Evolutionary conservation across 257 asterid genomes (phyloP).

Genomic region (Gynochthodes officinalis): DNA sequence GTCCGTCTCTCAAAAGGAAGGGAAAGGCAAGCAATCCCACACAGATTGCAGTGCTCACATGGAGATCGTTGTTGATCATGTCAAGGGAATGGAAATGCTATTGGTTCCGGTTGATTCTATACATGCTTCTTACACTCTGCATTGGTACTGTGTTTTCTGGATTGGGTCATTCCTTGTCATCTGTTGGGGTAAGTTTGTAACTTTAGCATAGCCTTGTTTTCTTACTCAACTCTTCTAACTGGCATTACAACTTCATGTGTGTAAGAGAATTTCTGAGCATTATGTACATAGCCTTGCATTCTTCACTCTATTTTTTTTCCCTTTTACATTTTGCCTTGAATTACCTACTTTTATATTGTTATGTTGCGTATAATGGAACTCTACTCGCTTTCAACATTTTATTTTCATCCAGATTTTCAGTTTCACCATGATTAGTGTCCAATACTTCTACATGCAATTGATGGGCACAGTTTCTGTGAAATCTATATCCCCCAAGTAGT

Average conservation of each 20-base stretch:
- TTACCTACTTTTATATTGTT: too few species aligned
- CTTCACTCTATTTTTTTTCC: not conserved
- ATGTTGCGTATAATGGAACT: too few species aligned
- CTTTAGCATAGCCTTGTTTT: not conserved
- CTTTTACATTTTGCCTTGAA: not conserved
- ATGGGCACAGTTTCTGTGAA: too few species aligned
- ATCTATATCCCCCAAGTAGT: too few species aligned
- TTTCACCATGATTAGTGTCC: too few species aligned
- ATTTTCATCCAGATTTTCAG: too few species aligned
- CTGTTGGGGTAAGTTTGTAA: slow-evolving; percentile 71
- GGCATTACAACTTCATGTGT: not conserved
- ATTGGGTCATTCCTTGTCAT: slow-evolving; percentile 93
- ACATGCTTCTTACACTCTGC: slow-evolving; percentile 73
- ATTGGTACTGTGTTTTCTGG: slow-evolving; percentile 85
- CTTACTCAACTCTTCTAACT: not conserved
- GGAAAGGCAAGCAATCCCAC: slow-evolving; percentile 63
- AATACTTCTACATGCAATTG: too few species aligned
- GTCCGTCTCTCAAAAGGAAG: slow-evolving; percentile 80
- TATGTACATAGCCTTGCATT: not conserved
- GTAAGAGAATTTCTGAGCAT: not conserved
- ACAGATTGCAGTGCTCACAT: slow-evolving; percentile 73
- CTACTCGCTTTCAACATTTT: too few species aligned
- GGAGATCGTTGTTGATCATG: slow-evolving; percentile 97
- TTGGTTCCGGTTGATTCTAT: slow-evolving; percentile 90
- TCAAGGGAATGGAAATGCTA: slow-evolving; percentile 99